These are phyloP conservation scores for Amanita rimosa DNA, from an alignment of 768 basidiomycete genomes.

Conservation along the genomic window DNA sequence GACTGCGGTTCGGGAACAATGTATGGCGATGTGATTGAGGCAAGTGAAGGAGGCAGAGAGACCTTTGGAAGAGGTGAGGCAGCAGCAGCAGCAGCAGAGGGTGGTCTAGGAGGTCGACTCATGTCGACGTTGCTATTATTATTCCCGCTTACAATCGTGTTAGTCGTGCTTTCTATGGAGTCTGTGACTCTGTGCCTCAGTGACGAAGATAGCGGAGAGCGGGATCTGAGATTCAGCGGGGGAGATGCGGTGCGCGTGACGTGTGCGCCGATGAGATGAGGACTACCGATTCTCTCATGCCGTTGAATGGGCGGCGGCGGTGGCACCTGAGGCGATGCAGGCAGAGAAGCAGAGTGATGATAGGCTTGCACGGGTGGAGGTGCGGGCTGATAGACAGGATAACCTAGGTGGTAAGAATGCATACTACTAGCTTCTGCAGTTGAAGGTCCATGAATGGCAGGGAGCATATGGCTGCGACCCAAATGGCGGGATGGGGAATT, in stretches of 20 bases:
- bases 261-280: conserved; percentile 5
- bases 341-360: conserved; percentile 9
- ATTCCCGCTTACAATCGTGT: not conserved
- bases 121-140: conserved; percentile 3
- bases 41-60: conserved; percentile 17
- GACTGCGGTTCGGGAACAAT: conserved; percentile 23
- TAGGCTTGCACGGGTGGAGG: conserved; percentile 19
- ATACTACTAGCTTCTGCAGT: conserved; percentile 22
- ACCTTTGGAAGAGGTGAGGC: conserved; percentile 12
- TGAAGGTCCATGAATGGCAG: conserved; percentile 18
- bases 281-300: not conserved
- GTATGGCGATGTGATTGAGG: conserved; percentile 7
- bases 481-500: conserved; percentile 19
- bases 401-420: conserved; percentile 14
- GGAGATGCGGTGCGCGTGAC: not conserved
- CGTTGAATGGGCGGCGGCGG: conserved; percentile 11
- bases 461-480: conserved; percentile 13
- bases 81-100: conserved; percentile 17
- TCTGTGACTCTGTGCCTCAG: conserved; percentile 9
- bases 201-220: conserved; percentile 12
- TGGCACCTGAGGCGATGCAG: conserved; percentile 13
- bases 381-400: conserved; percentile 22
- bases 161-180: conserved; percentile 9
- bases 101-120: not conserved
- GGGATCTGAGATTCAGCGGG: conserved; percentile 2